Evolutionary conservation across 2,329 filamentous ascomycete species (phyloP), one percentile per base, ranked within the genome.

Genomic region (Xylaria sp.): DNA sequence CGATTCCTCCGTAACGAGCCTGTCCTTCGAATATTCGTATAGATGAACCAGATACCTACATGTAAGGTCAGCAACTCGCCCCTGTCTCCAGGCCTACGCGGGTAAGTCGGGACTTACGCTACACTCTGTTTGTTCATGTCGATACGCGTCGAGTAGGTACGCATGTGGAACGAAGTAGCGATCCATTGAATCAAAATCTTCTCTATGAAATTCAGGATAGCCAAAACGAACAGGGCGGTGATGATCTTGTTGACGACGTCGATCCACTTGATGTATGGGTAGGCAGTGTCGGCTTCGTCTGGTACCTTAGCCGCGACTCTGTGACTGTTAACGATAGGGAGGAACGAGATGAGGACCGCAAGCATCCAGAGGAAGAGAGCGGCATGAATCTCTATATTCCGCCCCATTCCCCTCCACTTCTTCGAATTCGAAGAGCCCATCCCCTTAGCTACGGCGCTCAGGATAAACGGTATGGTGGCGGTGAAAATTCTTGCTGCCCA

Each of bases 141-240:
- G 64, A 97, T 97, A 16, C 93, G 82, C 63, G 93, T 91, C 20
- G 90, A 87, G 66, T 97, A 97, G 0, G 93, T 97, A 41, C 93
- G 84, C 53, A 90, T 79, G 70, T 97, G 93, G 73, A 97, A 97
- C 57, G 89, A 92, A 53, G 92, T 92, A 26, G 93, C 92, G 63
- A 97, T 96, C 74, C 96, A 87, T 68, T 97, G 92, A 50, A 97
- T 96, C 62, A 96, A 83, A 56, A 97, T 89, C 77, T 97, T 97
- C 72, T 97, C 92, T 48, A 88, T 79, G 56, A 94, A 88, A 72
- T 97, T 97, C 57, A 97, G 77, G 2, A 86, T 78, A 0, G 86
- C 83, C 57, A 90, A 83, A 13, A 95, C 88, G 63, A 97, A 92
- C n/a, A 95, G 69, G 2, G 90, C 82, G 17, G 96, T 85, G 56